These are phyloP conservation scores for Orbilia quercus DNA, from an alignment of 2,329 filamentous ascomycete genomes.

Conservation along the genomic window DNA sequence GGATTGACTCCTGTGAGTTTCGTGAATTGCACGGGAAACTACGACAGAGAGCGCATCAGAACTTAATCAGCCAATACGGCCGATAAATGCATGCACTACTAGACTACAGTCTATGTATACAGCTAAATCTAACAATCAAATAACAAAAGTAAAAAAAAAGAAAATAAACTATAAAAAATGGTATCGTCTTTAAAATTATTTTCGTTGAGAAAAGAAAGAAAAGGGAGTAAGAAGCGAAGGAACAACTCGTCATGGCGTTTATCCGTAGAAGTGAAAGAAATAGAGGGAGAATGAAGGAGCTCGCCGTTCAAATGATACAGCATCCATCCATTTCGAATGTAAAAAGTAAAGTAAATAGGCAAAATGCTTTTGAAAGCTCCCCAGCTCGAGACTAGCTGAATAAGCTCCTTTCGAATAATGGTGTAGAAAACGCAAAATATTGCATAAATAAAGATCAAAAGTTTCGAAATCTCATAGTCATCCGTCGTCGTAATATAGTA, in stretches of 20 bases:
- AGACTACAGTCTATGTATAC: slow-evolving; percentile 56
- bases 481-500: slow-evolving; percentile 42
- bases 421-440: slow-evolving; percentile 5
- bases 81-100: slow-evolving; percentile 28
- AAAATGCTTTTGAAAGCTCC: too few relatives aligned
- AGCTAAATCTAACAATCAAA: slow-evolving; percentile 25
- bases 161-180: slow-evolving; percentile 30
- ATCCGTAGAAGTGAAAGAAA: too few relatives aligned
- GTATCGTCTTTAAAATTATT: slow-evolving; percentile 32
- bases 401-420: too few relatives aligned
- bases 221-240: neutral
- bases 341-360: too few relatives aligned
- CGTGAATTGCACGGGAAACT: too few relatives aligned
- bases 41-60: too few relatives aligned
- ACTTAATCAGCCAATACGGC: neutral
- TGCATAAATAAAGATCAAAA: slow-evolving; percentile 1
- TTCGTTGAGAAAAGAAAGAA: slow-evolving; percentile 31
- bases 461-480: slow-evolving; percentile 1
- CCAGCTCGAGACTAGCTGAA: too few relatives aligned
- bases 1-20: too few relatives aligned
- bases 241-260: too few relatives aligned
- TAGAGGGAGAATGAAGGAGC: too few relatives aligned
- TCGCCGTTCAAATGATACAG: too few relatives aligned
- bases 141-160: slow-evolving; percentile 15
- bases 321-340: too few relatives aligned